These are phyloP conservation scores for Alnus rubra DNA, from an alignment of 306 rosid species.

Conservation along the genomic window DNA sequence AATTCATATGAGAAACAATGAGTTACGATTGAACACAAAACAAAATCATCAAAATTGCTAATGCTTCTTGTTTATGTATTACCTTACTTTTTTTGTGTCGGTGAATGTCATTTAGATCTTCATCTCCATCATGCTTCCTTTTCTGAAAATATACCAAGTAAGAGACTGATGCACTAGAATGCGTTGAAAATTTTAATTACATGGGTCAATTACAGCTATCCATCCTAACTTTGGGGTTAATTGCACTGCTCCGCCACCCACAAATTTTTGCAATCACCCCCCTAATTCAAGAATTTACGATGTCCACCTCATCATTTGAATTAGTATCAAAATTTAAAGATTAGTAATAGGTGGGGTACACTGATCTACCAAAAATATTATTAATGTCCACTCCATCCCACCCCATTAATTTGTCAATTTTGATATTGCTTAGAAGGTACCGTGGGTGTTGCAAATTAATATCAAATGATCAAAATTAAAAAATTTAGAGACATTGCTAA, in stretches of 20 bases:
- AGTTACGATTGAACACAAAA: background rate
- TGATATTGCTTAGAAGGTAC: background rate
- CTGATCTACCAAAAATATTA: background rate
- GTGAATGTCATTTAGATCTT: constrained; percentile 79
- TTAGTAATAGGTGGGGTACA: background rate
- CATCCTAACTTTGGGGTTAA: background rate
- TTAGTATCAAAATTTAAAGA: background rate
- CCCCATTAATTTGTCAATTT: background rate
- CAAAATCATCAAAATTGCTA: constrained; percentile 13
- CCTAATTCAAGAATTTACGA: background rate
- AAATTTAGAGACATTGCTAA: background rate
- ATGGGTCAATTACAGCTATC: background rate
- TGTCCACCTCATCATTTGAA: background rate
- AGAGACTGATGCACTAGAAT: constrained; percentile 13
- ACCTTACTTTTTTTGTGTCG: constrained; percentile 99
- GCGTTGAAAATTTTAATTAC: background rate
- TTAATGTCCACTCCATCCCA: background rate
- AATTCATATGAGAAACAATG: background rate
- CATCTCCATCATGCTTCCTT: constrained; percentile 98
- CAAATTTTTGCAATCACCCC: background rate
- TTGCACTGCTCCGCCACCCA: background rate
- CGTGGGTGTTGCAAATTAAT: too few species aligned
- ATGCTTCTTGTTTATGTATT: constrained; percentile 38
- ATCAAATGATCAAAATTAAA: too few species aligned
- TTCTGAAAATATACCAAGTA: constrained; percentile 58